Conservation (phyloP, 1,139 yeast species). For the Taphrina wiesneri region DNA sequence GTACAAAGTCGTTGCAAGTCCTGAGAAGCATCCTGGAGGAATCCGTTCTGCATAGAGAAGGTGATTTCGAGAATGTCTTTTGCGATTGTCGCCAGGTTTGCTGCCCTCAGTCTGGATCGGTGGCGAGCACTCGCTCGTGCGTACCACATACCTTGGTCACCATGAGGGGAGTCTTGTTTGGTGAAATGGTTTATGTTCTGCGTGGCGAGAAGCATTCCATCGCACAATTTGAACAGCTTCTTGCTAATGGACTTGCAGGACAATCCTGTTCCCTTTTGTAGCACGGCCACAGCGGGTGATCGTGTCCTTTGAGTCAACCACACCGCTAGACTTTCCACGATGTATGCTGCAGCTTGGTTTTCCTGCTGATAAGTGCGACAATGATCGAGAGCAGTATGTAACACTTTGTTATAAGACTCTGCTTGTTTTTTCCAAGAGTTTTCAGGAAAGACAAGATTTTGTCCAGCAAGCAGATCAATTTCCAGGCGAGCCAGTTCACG, state of each 20-base stretch:
- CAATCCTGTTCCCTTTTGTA: background rate
- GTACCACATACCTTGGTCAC: background rate
- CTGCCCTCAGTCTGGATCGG: background rate
- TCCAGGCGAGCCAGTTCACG: background rate
- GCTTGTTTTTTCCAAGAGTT: background rate
- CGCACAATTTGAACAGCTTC: conserved; percentile 29
- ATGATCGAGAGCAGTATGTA: background rate
- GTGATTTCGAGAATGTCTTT: background rate
- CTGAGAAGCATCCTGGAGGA: background rate
- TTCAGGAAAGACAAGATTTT: background rate
- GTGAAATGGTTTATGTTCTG: conserved; percentile 42
- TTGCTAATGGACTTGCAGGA: background rate
- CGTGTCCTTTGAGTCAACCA: background rate
- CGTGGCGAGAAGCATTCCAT: conserved; percentile 42
- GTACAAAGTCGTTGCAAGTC: conserved; percentile 9
- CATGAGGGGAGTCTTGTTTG: conserved; percentile 46
- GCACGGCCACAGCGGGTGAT: too few species aligned
- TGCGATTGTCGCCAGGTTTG: background rate
- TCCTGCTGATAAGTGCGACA: background rate
- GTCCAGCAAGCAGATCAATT: background rate
- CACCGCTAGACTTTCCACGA: background rate
- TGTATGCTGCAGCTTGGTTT: background rate
- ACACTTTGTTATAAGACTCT: background rate
- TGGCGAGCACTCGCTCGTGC: background rate
- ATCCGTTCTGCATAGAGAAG: background rate